Percentiles rank a stretch among this genome's conserved stretches.
Evolutionary conservation across 768 basidiomycete genomes (phyloP).

Genomic region (Pleurotus platypus): DNA sequence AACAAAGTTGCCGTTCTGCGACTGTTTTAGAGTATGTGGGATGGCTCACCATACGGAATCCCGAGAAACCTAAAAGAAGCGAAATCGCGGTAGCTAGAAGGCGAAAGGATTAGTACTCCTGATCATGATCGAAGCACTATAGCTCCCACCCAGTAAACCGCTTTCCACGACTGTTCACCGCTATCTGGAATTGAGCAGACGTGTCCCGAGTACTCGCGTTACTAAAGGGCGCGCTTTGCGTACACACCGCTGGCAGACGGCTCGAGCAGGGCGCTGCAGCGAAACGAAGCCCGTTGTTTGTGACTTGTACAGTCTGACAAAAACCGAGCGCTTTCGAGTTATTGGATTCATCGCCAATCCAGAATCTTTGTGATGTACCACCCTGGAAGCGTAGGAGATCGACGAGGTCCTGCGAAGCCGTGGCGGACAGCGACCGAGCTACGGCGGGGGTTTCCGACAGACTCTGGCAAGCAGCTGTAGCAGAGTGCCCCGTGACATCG

Average conservation of each 20-base stretch:
- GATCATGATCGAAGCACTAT: not conserved
- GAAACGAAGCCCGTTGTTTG: slow-evolving; percentile 15
- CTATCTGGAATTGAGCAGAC: slow-evolving; percentile 18
- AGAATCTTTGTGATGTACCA: not conserved
- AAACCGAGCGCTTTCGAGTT: slow-evolving; percentile 16
- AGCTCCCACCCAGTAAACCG: slow-evolving; percentile 18
- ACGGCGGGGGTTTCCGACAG: not conserved
- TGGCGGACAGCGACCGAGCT: not conserved
- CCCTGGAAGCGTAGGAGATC: slow-evolving; percentile 1
- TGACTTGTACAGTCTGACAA: slow-evolving; percentile 7
- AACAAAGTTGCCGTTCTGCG: not conserved
- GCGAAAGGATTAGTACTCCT: not conserved
- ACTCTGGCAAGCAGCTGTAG: slow-evolving; percentile 7
- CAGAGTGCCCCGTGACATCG: slow-evolving; percentile 17
- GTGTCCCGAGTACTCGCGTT: slow-evolving; percentile 19
- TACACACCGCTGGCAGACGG: slow-evolving; percentile 22
- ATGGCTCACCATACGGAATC: slow-evolving; percentile 31
- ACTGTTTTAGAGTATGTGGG: not conserved
- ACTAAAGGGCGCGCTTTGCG: slow-evolving; percentile 25
- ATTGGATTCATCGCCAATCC: slow-evolving; percentile 11
- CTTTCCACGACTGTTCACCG: slow-evolving; percentile 20
- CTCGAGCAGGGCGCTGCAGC: slow-evolving; percentile 16
- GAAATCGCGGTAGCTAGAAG: slow-evolving; percentile 36
- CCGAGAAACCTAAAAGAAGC: slow-evolving; percentile 50
- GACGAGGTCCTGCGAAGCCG: not conserved